These are phyloP conservation scores for Metschnikowia lachancei DNA, from an alignment of 805 yeast species.

Conservation along the genomic window DNA sequence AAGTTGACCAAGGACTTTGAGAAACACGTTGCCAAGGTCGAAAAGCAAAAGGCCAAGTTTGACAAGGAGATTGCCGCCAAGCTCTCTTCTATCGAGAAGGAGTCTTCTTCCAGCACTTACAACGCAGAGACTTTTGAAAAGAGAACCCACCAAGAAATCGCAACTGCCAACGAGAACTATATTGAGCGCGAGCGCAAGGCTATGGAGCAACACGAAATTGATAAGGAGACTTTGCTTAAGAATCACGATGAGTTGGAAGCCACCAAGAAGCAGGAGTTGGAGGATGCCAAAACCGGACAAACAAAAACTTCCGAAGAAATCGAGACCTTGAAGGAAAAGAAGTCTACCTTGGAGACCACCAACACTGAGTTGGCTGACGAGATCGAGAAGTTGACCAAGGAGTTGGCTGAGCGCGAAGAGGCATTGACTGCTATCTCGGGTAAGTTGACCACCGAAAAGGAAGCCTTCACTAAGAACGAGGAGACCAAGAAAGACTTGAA, in stretches of 20 bases:
- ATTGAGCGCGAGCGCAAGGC: conserved; percentile 47
- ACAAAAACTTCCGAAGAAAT: conserved; percentile 44
- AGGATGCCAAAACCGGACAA: conserved; percentile 41
- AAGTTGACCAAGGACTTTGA: conserved; percentile 38
- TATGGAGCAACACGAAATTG: conserved; percentile 43
- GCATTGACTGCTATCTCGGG: conserved; percentile 33
- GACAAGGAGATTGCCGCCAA: conserved; percentile 41
- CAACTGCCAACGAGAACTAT: conserved; percentile 43
- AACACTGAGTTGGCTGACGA: conserved; percentile 38
- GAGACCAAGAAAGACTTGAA: conserved; percentile 43
- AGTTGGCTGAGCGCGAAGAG: conserved; percentile 39
- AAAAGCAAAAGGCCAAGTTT: conserved; percentile 37
- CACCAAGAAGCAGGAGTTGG: conserved; percentile 44
- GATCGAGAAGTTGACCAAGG: conserved; percentile 43
- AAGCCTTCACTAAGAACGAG: conserved; percentile 26
- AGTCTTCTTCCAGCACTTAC: conserved; percentile 28
- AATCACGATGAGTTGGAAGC: conserved; percentile 46
- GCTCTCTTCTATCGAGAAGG: conserved; percentile 24
- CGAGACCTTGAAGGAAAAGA: conserved; percentile 44
- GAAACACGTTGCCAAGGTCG: conserved; percentile 37
- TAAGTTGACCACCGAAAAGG: conserved; percentile 31
- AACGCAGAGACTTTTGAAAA: conserved; percentile 37
- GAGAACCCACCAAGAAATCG: conserved; percentile 43
- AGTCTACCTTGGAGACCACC: conserved; percentile 37
- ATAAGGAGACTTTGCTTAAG: conserved; percentile 41